Evolutionary conservation across 768 basidiomycete genomes (phyloP).

Genomic region (Phaeolepiota aurea): DNA sequence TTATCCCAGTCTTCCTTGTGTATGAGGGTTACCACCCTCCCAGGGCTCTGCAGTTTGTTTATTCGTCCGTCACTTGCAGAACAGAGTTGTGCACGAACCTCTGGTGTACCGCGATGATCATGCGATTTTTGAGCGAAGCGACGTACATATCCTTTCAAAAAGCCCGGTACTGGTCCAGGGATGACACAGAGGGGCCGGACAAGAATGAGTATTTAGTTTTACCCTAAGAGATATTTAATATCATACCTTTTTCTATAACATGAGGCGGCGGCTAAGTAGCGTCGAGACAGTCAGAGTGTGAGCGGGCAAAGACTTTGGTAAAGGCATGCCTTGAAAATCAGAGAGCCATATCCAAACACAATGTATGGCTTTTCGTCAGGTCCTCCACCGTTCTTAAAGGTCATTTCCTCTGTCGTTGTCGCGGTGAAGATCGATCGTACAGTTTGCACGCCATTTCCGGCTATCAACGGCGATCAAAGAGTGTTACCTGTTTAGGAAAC

Average conservation of each 20-base stretch:
- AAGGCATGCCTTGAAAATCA: slow-evolving; percentile 76
- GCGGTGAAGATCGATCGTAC: too few relatives aligned
- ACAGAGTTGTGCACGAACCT: slow-evolving; percentile 31
- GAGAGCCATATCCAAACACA: slow-evolving; percentile 89
- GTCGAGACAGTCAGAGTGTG: not conserved
- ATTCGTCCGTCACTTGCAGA: not conserved
- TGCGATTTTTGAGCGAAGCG: slow-evolving; percentile 88
- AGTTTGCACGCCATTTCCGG: too few relatives aligned
- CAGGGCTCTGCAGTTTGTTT: slow-evolving; percentile 51
- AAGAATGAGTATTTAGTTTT: too few relatives aligned
- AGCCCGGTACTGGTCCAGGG: slow-evolving; percentile 69
- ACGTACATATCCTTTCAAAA: slow-evolving; percentile 83
- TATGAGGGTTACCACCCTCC: slow-evolving; percentile 84
- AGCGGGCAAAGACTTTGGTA: not conserved
- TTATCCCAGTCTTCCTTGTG: slow-evolving; percentile 83
- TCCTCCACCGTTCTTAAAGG: not conserved
- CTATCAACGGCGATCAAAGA: too few relatives aligned
- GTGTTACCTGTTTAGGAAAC: too few relatives aligned
- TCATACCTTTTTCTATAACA: slow-evolving; percentile 57
- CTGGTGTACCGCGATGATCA: slow-evolving; percentile 87
- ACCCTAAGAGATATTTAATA: too few relatives aligned
- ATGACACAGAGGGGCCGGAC: not conserved
- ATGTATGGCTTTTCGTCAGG: slow-evolving; percentile 34
- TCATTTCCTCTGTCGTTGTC: too few relatives aligned
- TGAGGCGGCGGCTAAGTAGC: slow-evolving; percentile 82